A percentile compares a stretch with the other conserved stretches of the same genome.
phyloP scores from a whole-genome alignment of 2,329 filamentous ascomycete genomes.

The Fusarium mundagurra region DNA sequence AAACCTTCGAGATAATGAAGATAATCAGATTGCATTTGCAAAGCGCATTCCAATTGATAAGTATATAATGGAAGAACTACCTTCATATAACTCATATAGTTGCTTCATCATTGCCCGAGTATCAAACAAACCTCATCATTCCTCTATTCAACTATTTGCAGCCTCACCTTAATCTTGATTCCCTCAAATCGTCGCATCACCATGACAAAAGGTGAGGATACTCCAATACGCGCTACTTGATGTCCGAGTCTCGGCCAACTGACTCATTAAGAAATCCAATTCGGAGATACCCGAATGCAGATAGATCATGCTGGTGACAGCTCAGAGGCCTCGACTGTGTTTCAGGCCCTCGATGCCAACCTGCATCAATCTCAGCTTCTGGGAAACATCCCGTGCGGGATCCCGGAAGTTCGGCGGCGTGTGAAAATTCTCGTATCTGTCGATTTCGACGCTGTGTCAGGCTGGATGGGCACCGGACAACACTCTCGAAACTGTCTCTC shows the following conservation, averaged over 20 bases:
- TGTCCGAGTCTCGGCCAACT: neutral
- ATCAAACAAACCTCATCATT: neutral
- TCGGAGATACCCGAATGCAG: neutral
- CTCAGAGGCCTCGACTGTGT: neutral
- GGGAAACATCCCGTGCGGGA: neutral
- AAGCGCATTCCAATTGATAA: neutral
- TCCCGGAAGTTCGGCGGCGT: constrained; percentile 22
- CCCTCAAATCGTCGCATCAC: neutral
- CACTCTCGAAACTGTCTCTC: constrained; percentile 38
- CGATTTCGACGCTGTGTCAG: constrained; percentile 65
- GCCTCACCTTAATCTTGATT: neutral
- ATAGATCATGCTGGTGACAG: neutral
- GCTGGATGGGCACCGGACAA: constrained; percentile 64
- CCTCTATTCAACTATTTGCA: neutral
- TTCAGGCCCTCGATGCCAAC: neutral
- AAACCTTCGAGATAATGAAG: neutral
- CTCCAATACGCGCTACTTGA: neutral
- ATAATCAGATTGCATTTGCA: neutral
- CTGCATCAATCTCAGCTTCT: neutral
- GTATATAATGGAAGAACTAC: neutral
- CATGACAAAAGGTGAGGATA: neutral
- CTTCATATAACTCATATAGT: neutral
- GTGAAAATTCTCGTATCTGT: constrained; percentile 37
- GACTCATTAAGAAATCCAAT: neutral
- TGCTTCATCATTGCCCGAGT: neutral